phyloP scores from a whole-genome alignment of 768 basidiomycete species.

The Tylopilus felleus region DNA sequence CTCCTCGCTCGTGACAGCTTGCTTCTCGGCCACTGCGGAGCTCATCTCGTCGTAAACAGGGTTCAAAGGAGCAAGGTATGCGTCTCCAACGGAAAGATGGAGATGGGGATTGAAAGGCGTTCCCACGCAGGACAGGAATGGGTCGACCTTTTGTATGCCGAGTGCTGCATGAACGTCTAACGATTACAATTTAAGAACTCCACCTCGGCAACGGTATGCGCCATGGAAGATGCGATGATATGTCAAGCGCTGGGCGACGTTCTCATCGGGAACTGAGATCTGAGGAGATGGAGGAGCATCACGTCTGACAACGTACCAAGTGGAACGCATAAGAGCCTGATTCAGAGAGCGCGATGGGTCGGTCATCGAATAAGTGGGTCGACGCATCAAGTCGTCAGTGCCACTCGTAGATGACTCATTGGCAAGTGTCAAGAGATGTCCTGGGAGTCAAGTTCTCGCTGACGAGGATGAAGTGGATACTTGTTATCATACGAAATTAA shows the following conservation, averaged over 20 bases:
- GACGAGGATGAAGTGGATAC: background rate
- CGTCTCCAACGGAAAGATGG: background rate
- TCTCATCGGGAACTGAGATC: background rate
- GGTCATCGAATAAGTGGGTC: too few relatives aligned
- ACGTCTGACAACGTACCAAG: background rate
- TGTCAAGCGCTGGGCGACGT: background rate
- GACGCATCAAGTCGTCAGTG: too few relatives aligned
- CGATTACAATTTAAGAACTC: constrained; percentile 1
- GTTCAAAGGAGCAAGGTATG: background rate
- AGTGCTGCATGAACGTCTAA: background rate
- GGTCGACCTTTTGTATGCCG: constrained; percentile 14
- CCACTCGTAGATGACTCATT: background rate
- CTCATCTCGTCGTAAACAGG: constrained; percentile 6
- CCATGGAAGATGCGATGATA: background rate
- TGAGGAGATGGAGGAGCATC: background rate
- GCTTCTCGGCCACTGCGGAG: constrained; percentile 16
- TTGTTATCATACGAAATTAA: background rate
- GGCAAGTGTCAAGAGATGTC: background rate
- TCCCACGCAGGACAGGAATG: constrained; percentile 12
- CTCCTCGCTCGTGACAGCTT: constrained; percentile 11
- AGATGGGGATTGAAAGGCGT: constrained; percentile 1
- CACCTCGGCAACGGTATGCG: background rate
- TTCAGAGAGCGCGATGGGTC: too few relatives aligned
- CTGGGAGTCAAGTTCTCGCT: background rate
- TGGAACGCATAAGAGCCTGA: too few relatives aligned